Base-by-base conservation (phyloP, 140 eudicot genomes). In the Stevia rebaudiana region DNA sequence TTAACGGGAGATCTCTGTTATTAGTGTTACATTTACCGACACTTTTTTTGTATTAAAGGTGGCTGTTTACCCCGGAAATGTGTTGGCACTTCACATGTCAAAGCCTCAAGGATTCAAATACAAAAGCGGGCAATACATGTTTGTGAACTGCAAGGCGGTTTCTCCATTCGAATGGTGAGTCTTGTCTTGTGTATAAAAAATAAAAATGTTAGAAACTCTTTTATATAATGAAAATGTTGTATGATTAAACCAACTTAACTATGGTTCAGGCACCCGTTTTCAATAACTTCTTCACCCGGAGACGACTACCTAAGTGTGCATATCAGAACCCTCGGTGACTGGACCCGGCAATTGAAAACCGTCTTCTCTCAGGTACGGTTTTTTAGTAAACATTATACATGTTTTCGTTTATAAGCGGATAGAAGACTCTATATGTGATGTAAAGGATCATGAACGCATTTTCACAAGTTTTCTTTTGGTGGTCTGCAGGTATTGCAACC, bases 41-140 rank as follows among this genome's bases (percentile, higher is more conserved):
- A 50, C 5, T 48, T 31, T 41, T 68, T 78, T 24, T 15, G 3
- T 31, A 8, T 31, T 56, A 43, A 56, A 87, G 98, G 98, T 85
- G 65, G 97, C 99, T 24, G 86, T 88, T 43, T 92, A 88, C 73
- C 94, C 97, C 8, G 97, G 99, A 71, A 85, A 88, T 51, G 99
- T 92, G 54, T 87, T 92, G 61, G 78, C 95, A 0, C 63, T 92
- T 60, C 95, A 92, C 75, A 92, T 92, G 97, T 85, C 97, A 12
- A 92, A 88, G 78, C 99, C 99, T 44, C 87, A 89, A 43, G 94
- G 86, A 58, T 92, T 88, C 55, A 87, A 80, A 46, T 88, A 92
- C 76, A 92, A 85, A 76, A 88, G 99, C 74, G 99, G 99, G 53
- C 99, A 92, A 60, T 92, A 92, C 79, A 92, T 92, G 95, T 88